phyloP scores from a whole-genome alignment of 2,329 filamentous ascomycete species.

The Blastomyces parvus region DNA sequence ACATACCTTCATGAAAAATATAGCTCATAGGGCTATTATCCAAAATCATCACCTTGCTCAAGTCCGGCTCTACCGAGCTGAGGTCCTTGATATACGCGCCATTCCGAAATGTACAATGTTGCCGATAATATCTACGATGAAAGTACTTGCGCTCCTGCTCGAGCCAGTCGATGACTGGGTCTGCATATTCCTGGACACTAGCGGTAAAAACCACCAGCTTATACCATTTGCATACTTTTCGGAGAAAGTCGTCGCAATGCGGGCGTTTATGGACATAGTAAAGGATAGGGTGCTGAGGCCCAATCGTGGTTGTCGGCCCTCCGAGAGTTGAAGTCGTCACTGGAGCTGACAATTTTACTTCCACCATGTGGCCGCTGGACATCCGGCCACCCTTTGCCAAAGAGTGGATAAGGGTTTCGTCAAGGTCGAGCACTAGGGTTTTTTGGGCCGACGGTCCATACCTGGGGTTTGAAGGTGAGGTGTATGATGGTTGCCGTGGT shows the following conservation, averaged over 20 bases:
- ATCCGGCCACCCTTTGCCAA: constrained; percentile 94
- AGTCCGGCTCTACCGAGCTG: constrained; percentile 86
- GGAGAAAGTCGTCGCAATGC: constrained; percentile 91
- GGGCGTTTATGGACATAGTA: constrained; percentile 99
- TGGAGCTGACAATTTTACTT: constrained; percentile 62
- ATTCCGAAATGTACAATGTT: constrained; percentile 92
- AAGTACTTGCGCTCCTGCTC: constrained; percentile 97
- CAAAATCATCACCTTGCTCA: constrained; percentile 97
- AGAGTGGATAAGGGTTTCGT: constrained; percentile 96
- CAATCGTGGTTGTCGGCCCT: constrained; percentile 52
- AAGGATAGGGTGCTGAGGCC: constrained; percentile 87
- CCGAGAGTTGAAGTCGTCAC: constrained; percentile 37
- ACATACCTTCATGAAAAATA: constrained; percentile 90
- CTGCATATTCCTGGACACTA: constrained; percentile 95
- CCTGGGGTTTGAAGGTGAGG: constrained; percentile 38
- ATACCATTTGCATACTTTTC: constrained; percentile 95
- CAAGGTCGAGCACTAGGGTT: constrained; percentile 87
- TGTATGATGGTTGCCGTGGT: constrained; percentile 78
- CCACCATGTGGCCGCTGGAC: constrained; percentile 97
- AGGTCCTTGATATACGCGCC: constrained; percentile 98
- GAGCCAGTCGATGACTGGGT: constrained; percentile 97
- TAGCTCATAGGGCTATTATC: constrained; percentile 98
- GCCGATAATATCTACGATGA: constrained; percentile 82
- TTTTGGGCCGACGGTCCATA: constrained; percentile 57
- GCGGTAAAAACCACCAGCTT: constrained; percentile 95